These are phyloP conservation scores for Coprinopsis cinerea DNA, from an alignment of 768 basidiomycete genomes.

Conservation along the genomic window DNA sequence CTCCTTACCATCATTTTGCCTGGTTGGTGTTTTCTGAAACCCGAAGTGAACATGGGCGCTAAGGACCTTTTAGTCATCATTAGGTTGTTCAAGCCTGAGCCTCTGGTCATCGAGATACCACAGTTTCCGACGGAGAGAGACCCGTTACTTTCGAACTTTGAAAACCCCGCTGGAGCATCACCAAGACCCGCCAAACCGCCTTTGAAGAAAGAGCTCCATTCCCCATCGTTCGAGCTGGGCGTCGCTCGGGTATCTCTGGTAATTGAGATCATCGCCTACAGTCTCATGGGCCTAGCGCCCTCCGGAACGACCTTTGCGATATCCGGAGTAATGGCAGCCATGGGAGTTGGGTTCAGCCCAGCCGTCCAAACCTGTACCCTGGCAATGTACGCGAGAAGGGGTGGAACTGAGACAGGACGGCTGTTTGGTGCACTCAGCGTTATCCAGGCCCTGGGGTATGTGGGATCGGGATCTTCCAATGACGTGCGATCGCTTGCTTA, in stretches of 20 bases:
- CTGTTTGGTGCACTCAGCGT: conserved; percentile 82
- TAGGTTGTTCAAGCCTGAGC: conserved; percentile 43
- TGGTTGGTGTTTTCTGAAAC: conserved; percentile 31
- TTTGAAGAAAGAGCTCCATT: conserved; percentile 29
- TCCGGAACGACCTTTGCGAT: conserved; percentile 46
- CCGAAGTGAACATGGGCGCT: neutral
- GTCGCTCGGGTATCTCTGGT: conserved; percentile 58
- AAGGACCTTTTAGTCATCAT: conserved; percentile 40
- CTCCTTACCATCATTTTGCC: conserved; percentile 56
- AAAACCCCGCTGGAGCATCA: conserved; percentile 11
- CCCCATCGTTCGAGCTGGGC: conserved; percentile 59
- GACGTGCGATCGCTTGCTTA: neutral
- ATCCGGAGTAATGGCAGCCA: conserved; percentile 42
- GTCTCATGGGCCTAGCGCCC: conserved; percentile 41
- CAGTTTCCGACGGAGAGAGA: conserved; percentile 20
- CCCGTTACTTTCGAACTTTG: conserved; percentile 22
- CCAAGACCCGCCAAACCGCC: conserved; percentile 10
- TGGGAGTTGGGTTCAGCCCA: conserved; percentile 61
- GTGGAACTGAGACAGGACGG: conserved; percentile 59
- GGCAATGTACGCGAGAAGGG: conserved; percentile 50
- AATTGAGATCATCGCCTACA: conserved; percentile 49
- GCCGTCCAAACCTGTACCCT: conserved; percentile 69
- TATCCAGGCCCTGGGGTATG: conserved; percentile 59
- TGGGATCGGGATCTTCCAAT: conserved; percentile 1
- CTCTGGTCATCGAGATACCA: conserved; percentile 21